Evolutionary conservation across 371 early-diverging fungal genomes (phyloP).

Genomic region (Mucor circinelloides): DNA sequence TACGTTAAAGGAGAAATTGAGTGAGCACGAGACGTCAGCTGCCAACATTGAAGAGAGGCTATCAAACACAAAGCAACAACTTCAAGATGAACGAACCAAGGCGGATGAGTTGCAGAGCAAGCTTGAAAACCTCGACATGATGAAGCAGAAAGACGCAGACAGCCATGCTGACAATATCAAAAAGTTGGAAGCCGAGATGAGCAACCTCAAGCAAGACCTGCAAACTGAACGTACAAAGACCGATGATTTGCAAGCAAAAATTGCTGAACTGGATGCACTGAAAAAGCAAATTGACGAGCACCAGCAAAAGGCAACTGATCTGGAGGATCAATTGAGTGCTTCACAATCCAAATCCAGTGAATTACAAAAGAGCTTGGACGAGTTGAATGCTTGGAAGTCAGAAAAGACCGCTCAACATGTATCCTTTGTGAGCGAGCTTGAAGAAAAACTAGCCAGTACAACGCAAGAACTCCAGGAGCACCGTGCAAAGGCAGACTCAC

Average conservation of each 20-base stretch:
- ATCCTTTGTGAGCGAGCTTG: not conserved
- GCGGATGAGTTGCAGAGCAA: conserved; percentile 2
- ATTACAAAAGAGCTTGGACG: not conserved
- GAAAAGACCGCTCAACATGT: not conserved
- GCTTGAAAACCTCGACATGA: conserved; percentile 1
- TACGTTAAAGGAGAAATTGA: not conserved
- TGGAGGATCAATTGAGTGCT: not conserved
- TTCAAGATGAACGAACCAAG: not conserved
- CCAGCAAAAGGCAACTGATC: not conserved
- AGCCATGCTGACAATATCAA: not conserved
- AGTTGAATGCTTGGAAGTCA: not conserved
- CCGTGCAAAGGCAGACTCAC: conserved; percentile 1
- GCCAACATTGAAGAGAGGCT: not conserved
- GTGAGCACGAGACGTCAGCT: conserved; percentile 1
- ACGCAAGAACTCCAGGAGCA: not conserved
- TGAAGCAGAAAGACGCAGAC: conserved; percentile 2
- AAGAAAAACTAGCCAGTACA: not conserved
- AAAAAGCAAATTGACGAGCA: not conserved
- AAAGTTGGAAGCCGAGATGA: not conserved
- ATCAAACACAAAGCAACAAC: not conserved
- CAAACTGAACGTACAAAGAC: conserved; percentile 1
- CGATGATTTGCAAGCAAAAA: not conserved
- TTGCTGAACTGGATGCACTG: not conserved
- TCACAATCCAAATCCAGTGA: not conserved
- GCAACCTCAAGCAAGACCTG: not conserved